phyloP scores from a whole-genome alignment of 192 early-diverging fungal species.

The Cladochytrium replicatum region DNA sequence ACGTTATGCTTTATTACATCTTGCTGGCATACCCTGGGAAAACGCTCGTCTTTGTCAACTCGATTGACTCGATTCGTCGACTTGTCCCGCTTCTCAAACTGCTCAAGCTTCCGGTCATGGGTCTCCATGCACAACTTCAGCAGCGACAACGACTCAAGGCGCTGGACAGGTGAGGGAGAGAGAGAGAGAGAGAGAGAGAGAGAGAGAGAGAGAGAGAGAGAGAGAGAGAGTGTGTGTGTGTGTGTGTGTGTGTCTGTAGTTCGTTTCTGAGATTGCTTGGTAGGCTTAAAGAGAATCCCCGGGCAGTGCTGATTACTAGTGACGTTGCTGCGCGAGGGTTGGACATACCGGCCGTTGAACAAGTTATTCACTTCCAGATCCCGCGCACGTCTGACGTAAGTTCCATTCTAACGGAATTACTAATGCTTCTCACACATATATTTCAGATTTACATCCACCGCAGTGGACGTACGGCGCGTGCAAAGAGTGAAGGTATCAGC shows the following conservation, averaged over 20 bases:
- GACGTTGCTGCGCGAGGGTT: slow-evolving; percentile 95
- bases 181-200: neutral
- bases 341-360: slow-evolving; percentile 85
- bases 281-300: slow-evolving; percentile 61
- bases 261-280: too few species aligned
- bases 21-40: slow-evolving; percentile 74
- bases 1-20: slow-evolving; percentile 71
- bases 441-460: slow-evolving; percentile 81
- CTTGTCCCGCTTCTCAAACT: slow-evolving; percentile 74
- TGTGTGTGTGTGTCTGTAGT: neutral
- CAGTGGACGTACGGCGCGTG: slow-evolving; percentile 88
- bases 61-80: slow-evolving; percentile 84
- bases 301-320: slow-evolving; percentile 80
- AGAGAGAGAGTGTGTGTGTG: too few species aligned
- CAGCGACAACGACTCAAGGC: slow-evolving; percentile 90
- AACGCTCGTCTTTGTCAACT: slow-evolving; percentile 92
- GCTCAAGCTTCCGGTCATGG: slow-evolving; percentile 61
- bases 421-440: neutral
- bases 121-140: slow-evolving; percentile 93
- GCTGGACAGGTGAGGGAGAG: slow-evolving; percentile 67
- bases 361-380: slow-evolving; percentile 93
- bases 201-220: too few species aligned
- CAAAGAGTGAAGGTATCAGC: slow-evolving; percentile 67
- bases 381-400: slow-evolving; percentile 69
- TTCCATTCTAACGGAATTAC: neutral